These are phyloP conservation scores for Besnoitia besnoiti DNA, from an alignment of 169 alveolate species.

Conservation along the genomic window DNA sequence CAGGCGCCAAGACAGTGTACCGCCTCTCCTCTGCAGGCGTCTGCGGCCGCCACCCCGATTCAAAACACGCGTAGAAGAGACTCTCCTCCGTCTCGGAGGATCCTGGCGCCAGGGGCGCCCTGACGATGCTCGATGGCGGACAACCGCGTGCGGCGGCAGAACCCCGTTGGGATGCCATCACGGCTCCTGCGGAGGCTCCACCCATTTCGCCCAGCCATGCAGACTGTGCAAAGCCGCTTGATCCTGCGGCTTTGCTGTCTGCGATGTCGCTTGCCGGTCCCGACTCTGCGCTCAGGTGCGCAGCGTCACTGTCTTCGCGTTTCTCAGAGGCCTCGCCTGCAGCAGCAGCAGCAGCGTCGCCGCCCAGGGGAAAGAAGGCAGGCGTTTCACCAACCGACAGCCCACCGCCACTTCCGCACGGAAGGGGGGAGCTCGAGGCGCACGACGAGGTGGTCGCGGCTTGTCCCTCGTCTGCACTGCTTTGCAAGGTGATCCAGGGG, in stretches of 20 bases:
- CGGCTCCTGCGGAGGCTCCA: background rate
- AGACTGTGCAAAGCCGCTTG: background rate
- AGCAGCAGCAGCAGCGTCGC: too few species aligned
- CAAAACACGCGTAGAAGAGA: background rate
- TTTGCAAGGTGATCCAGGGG: conserved; percentile 17
- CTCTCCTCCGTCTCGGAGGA: background rate
- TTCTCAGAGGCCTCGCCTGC: background rate
- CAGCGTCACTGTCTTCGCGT: background rate
- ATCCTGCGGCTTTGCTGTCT: background rate
- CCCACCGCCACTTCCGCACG: conserved; percentile 1
- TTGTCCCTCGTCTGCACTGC: background rate
- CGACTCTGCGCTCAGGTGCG: background rate
- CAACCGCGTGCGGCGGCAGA: background rate
- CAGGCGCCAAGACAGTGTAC: conserved; percentile 4
- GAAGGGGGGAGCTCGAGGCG: background rate
- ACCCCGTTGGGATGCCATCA: background rate
- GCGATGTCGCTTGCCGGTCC: conserved; percentile 26
- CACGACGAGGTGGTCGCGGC: background rate
- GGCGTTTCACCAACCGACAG: background rate
- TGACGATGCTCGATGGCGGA: background rate
- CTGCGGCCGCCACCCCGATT: conserved; percentile 7
- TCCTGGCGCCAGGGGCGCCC: background rate
- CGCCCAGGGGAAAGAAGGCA: background rate
- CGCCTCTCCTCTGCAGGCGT: conserved; percentile 1
- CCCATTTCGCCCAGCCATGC: background rate